Evolutionary conservation across 2,329 filamentous ascomycete species (phyloP).

Genomic region (Aspergillus sp.): DNA sequence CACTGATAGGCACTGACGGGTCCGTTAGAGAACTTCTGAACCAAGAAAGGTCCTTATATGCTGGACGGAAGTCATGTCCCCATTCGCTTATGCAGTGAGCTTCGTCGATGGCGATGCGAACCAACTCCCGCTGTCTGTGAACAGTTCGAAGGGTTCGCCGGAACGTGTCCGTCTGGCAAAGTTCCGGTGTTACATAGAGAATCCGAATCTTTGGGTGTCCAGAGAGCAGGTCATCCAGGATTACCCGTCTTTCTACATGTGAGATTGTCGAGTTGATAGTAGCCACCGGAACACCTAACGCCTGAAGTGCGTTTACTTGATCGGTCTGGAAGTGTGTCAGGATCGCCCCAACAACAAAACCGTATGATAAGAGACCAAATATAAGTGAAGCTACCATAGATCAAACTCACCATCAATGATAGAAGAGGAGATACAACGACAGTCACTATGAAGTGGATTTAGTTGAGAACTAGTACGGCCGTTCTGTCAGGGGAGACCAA

Average conservation of each 20-base stretch:
- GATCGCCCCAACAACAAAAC: neutral
- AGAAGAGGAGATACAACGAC: constrained; percentile 87
- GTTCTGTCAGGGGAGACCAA: constrained; percentile 46
- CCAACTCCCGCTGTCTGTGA: constrained; percentile 78
- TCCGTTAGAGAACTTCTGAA: constrained; percentile 67
- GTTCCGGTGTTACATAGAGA: constrained; percentile 90
- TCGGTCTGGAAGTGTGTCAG: constrained; percentile 63
- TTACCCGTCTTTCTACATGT: constrained; percentile 61
- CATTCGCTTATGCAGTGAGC: constrained; percentile 98
- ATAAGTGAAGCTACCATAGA: neutral
- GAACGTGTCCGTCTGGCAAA: constrained; percentile 76
- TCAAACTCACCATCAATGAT: constrained; percentile 73
- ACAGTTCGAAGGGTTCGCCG: constrained; percentile 71
- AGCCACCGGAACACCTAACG: constrained; percentile 73
- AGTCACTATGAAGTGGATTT: constrained; percentile 60
- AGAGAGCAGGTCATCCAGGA: constrained; percentile 79
- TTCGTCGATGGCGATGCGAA: constrained; percentile 86
- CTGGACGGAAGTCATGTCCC: constrained; percentile 95
- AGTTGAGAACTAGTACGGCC: neutral
- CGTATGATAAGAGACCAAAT: neutral
- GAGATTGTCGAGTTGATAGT: constrained; percentile 85
- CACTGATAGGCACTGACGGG: constrained; percentile 85
- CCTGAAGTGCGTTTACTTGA: constrained; percentile 78
- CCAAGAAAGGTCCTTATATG: constrained; percentile 84
- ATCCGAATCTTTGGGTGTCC: constrained; percentile 81